Evolutionary conservation across 2,329 filamentous ascomycete genomes (phyloP).

Genomic region (Aspergillus fijiensis): DNA sequence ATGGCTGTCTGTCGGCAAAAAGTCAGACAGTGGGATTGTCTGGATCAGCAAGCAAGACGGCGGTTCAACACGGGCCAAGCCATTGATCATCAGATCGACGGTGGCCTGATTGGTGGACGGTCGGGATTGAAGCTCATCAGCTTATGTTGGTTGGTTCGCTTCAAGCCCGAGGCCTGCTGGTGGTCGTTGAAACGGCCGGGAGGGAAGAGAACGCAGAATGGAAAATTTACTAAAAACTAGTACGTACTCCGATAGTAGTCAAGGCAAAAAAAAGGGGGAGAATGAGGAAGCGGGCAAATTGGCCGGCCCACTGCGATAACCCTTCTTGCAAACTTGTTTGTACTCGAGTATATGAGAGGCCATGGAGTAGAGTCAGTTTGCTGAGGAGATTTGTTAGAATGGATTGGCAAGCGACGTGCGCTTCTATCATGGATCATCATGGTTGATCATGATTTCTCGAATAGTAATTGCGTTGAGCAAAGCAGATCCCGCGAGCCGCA

Average conservation of each 20-base stretch:
- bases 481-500: not conserved
- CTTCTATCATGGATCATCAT: no score
- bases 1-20: no score
- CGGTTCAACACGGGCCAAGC: constrained; percentile 19
- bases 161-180: not conserved
- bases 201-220: not conserved
- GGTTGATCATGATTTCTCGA: no score
- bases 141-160: not conserved
- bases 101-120: constrained; percentile 16
- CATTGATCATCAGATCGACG: constrained; percentile 24
- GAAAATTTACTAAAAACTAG: no score
- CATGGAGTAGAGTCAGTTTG: no score
- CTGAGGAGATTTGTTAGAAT: no score
- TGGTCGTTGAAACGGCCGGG: constrained; percentile 12
- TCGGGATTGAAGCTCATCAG: not conserved
- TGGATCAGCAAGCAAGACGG: not conserved
- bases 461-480: not conserved
- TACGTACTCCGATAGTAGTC: not conserved
- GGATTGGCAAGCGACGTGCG: no score
- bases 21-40: no score
- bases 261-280: constrained; percentile 10
- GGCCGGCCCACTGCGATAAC: not conserved
- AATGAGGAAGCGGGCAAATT: not conserved
- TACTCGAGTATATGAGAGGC: no score
- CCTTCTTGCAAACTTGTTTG: no score